Evolutionary conservation across 306 rosid species (phyloP).

Genomic region (Elaeagnus macrophylla): DNA sequence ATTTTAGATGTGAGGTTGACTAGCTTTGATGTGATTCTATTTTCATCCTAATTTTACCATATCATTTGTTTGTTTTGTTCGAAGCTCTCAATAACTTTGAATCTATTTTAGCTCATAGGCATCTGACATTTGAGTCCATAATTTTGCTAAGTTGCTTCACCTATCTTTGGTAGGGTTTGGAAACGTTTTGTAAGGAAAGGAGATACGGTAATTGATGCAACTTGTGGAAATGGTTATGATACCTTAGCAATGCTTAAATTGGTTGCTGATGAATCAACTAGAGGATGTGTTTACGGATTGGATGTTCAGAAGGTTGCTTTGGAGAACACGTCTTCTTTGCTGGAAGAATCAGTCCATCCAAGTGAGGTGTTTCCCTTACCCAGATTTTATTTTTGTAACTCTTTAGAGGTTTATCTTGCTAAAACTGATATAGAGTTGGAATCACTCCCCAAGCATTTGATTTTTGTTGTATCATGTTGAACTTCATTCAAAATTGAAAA

Average conservation of each 20-base stretch:
- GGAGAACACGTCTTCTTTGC: conserved; percentile 44
- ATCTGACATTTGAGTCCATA: neutral
- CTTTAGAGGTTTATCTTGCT: too few species aligned
- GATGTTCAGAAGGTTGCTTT: conserved; percentile 81
- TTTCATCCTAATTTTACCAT: neutral
- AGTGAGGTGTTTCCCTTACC: conserved; percentile 33
- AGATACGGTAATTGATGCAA: conserved; percentile 77
- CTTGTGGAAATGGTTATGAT: conserved; percentile 88
- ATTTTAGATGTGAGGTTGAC: neutral
- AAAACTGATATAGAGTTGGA: too few species aligned
- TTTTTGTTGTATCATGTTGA: too few species aligned
- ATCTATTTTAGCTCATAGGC: neutral
- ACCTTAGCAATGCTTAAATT: conserved; percentile 67
- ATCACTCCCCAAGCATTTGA: too few species aligned
- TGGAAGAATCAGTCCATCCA: conserved; percentile 42
- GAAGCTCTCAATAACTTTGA: neutral
- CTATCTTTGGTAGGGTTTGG: conserved; percentile 55
- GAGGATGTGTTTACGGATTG: conserved; percentile 54
- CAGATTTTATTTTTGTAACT: neutral
- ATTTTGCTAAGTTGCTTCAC: neutral
- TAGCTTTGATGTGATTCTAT: neutral
- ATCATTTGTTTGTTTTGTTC: neutral
- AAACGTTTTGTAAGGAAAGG: conserved; percentile 55
- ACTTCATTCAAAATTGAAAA: too few species aligned
- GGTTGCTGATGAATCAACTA: conserved; percentile 59